Conservation (phyloP, 306 rosid genomes). For the Pterocarpus santalinus region DNA sequence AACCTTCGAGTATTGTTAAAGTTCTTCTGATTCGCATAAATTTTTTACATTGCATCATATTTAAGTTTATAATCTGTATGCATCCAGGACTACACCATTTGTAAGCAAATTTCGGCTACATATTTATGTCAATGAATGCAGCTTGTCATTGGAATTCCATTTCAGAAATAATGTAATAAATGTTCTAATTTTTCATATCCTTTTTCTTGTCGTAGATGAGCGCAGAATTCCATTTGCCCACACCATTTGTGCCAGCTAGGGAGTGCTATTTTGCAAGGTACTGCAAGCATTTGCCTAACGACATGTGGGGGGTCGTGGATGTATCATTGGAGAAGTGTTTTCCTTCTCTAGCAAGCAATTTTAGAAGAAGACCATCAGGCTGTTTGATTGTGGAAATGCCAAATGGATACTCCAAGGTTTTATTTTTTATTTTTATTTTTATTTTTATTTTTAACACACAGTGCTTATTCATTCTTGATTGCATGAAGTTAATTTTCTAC, state of each 20-base stretch:
- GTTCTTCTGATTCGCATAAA: background rate
- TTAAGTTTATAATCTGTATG: background rate
- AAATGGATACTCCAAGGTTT: slow-evolving; percentile 57
- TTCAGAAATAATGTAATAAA: background rate
- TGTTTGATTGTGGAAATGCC: slow-evolving; percentile 60
- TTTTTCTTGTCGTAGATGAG: slow-evolving; percentile 48
- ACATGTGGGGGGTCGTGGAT: slow-evolving; percentile 70
- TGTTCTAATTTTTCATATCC: background rate
- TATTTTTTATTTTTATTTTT: background rate
- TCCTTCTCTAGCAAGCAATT: slow-evolving; percentile 46
- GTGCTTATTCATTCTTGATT: background rate
- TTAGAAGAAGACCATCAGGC: slow-evolving; percentile 67
- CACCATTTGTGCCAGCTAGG: slow-evolving; percentile 51
- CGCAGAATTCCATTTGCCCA: slow-evolving; percentile 60
- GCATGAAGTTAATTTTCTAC: background rate
- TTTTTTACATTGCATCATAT: background rate
- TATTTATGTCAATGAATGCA: background rate
- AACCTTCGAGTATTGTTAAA: background rate
- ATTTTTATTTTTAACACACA: background rate
- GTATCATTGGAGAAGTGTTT: slow-evolving; percentile 61
- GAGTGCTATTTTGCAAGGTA: slow-evolving; percentile 66
- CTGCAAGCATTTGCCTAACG: slow-evolving; percentile 51
- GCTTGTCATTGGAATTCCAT: background rate
- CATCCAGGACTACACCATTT: background rate
- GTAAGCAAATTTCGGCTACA: background rate